Evolutionary conservation across 2,329 filamentous ascomycete species (phyloP), one percentile per base, ranked within the genome.

Genomic region (Penicillium sp.): DNA sequence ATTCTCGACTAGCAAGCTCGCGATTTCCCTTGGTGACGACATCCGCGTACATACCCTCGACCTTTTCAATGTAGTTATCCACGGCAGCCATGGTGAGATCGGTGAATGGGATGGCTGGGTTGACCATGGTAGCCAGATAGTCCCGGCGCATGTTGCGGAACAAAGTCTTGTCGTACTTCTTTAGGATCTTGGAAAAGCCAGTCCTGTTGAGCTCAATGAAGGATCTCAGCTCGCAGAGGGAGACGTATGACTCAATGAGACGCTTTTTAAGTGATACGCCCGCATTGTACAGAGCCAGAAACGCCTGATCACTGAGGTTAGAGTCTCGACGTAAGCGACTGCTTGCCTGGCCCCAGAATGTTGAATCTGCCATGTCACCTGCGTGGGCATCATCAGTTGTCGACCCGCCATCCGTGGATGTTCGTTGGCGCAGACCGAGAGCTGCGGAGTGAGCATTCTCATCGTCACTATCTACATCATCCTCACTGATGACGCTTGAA

Each of bases 91-190:
- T 87, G 0, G 92, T 95, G 48, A 86, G 83, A 11, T 87, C 83
- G 52, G 85, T 85, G 79, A 99, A 99, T 0, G 93, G 90, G 70
- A 95, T 91, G 0, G 93, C 90, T 0, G 88, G 82, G 60, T 91
- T 87, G 56, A 99, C 92, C 38, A 85, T 83, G 35, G 86, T 80
- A 58, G 86, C 84, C 76, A 97, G 87, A 75, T 97, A 99, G 49
- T 84, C 81, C 14, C 85, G 81, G 67, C 94, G 93, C 58, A 98
- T 82, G 69, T 89, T 89, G 66, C 89, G 89, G 76, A 97, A 90
- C 60, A 97, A 80, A 59, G 91, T 98, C 82, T 99, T 99, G 83
- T 99, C 95, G 73, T 95, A 99, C 78, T 99, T 99, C 80, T 99
- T 99, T 68, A 98, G 80, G 0, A 96, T 93, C 79, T 99, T 99